Base-by-base conservation (phyloP, 805 yeast genomes). In the Saccharomycopsis fodiens region DNA sequence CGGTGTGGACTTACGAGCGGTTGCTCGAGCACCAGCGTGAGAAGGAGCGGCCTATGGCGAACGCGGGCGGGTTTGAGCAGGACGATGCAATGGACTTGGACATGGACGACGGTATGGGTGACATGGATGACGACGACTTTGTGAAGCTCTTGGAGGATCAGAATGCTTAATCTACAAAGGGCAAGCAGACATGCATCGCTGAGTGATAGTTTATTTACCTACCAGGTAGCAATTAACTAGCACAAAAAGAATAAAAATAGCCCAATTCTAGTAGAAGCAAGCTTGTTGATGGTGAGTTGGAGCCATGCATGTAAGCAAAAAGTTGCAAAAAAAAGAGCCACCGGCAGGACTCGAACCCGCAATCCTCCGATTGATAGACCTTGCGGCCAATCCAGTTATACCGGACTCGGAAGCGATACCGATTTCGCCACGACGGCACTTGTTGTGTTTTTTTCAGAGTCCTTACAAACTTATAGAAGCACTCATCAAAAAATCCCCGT, bases 1-100 rank as follows among this genome's bases (percentile, higher is more conserved):
- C 95, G 6, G 95, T 93, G 13, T 91, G 97, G 98, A 82, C 82
- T 47, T 52, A 79, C 22, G 82, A 79, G 39, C 89, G 85, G 56
- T 63, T 86, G 42, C 63, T 73, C 44, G 64, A 61, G 19, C 74
- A 68, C 57, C 96, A 86, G 59, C 60, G 42, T n/a, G n/a, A n/a
- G n/a, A n/a, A n/a, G n/a, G n/a, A n/a, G n/a, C n/a, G n/a, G n/a
- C n/a, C n/a, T n/a, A n/a, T n/a, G n/a, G 16, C 30, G 23, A 15
- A 5, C 3, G 22, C 6, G 21, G 37, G 13, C 13, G 35, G 19
- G 4, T 7, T 13, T 13, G 13, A 3, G 30, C 38, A 13, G 16
- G 37, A 19, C 16, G 31, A 38, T 3, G 15, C 23, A 15, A 39
- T 34, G 16, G 44, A 37, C 1, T 27, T 41, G 29, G 35, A 39